Evolutionary conservation across 495 filamentous ascomycete genomes (phyloP), one percentile per base, ranked within the genome.

Genomic region (Recurvomyces mirabilis): DNA sequence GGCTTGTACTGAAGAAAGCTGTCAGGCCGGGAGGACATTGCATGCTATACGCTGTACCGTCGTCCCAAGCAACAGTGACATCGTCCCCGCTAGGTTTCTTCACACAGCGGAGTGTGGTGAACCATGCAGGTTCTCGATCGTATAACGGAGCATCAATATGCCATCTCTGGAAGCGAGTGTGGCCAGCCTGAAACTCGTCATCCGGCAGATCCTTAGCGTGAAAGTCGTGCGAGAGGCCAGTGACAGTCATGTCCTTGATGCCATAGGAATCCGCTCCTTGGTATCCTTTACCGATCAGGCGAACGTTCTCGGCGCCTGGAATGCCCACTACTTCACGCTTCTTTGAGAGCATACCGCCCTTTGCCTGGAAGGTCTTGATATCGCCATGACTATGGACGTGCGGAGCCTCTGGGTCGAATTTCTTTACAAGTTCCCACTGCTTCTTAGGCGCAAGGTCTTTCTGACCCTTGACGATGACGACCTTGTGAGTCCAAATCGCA

Each of bases 131-230:
- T 24, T 68, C 60, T n/a, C 58, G 47, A 18, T 40, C 65, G 46
- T 68, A 67, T 6, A 67, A 51, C n/a, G 64, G 63, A 13, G 61
- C 65, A 52, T 67, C 65, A 20, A 68, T 66, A 39, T 68, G 65
- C 64, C 64, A 67, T 5, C 64, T 49, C 29, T 65, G 62, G 25
- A 68, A 68, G 20, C 65, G 60, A 4, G 59, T 63, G 22, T 65
- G 53, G 20, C 64, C 64, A 13, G 49, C 51, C 3, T 56, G 47
- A 45, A 51, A 47, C 5, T 51, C 43, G 18, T 47, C 43, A 2
- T 28, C 33, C 9, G 42, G 25, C 9, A 51, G 54, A 14, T 60
- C 53, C 9, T 52, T 43, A 4, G 43, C 45, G 32, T 68, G 64
- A 44, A 57, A 66, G 40, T 65, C 61, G 23, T 65, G 56, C 13